Percentiles rank a stretch among this genome's conserved stretches.
phyloP scores from a whole-genome alignment of 2,329 filamentous ascomycete genomes.

The Penicillium sp. region DNA sequence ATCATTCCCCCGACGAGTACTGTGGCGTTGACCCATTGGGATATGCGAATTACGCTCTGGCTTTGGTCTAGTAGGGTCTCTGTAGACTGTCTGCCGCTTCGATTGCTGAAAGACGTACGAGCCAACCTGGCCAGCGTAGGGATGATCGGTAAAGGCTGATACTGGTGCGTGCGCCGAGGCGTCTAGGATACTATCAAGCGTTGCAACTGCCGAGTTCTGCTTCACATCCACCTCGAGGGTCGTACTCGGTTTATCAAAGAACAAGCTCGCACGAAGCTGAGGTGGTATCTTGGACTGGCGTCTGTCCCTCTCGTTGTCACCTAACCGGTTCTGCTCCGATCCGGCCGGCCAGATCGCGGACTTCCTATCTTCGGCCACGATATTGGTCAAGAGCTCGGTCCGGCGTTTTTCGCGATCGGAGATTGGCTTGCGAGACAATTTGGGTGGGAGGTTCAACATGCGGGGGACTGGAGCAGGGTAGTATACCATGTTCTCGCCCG shows the following conservation, averaged over 20 bases:
- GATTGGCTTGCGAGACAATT: conserved; percentile 74
- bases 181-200: conserved; percentile 87
- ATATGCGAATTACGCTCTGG: conserved; percentile 39
- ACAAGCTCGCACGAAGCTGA: conserved; percentile 86
- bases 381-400: conserved; percentile 70
- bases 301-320: conserved; percentile 28
- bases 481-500: conserved; percentile 82
- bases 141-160: conserved; percentile 87
- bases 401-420: conserved; percentile 69
- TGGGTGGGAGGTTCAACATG: conserved; percentile 89
- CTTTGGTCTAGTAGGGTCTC: conserved; percentile 30
- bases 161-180: conserved; percentile 87
- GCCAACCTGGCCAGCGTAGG: conserved; percentile 75
- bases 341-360: conserved; percentile 53
- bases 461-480: conserved; percentile 94
- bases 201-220: conserved; percentile 82
- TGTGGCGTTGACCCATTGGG: conserved; percentile 29
- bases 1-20: conserved; percentile 10
- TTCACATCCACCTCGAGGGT: conserved; percentile 60
- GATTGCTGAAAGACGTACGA: conserved; percentile 71
- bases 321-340: conserved; percentile 24
- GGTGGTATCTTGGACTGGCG: conserved; percentile 67
- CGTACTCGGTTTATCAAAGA: conserved; percentile 73
- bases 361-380: conserved; percentile 59
- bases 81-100: conserved; percentile 34